Conservation (phyloP, 2,329 filamentous ascomycete genomes). For the Aspergillus chevalieri region DNA sequence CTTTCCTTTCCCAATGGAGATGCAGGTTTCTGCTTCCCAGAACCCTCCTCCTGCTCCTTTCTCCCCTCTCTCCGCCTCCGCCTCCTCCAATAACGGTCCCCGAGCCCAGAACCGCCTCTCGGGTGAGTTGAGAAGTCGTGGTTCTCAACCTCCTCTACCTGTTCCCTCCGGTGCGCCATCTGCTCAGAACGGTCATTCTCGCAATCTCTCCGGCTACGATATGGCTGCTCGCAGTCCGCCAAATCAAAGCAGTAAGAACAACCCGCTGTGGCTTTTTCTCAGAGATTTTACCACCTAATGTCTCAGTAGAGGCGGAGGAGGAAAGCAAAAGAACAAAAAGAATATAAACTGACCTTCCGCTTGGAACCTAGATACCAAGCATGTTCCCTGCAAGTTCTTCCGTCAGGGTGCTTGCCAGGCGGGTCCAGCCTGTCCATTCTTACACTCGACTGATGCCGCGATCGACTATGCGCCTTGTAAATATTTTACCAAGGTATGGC, state of each 20-base stretch:
- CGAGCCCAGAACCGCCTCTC: constrained; percentile 23
- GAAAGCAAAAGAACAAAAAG: not conserved
- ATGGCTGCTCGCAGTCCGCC: constrained; percentile 43
- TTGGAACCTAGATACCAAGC: constrained; percentile 67
- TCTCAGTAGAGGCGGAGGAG: not conserved
- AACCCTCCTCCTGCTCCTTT: constrained; percentile 9
- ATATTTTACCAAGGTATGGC: constrained; percentile 87
- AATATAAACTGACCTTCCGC: not conserved
- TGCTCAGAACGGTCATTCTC: constrained; percentile 37
- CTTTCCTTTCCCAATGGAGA: constrained; percentile 6
- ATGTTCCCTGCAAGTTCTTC: constrained; percentile 99
- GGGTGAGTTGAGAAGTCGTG: constrained; percentile 36
- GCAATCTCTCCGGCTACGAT: constrained; percentile 38
- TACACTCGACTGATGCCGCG: constrained; percentile 80
- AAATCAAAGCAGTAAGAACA: constrained; percentile 39
- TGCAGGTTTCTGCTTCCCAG: constrained; percentile 19
- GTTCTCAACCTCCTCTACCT: constrained; percentile 25
- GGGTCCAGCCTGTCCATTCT: constrained; percentile 91
- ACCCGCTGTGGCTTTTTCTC: not conserved
- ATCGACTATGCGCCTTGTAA: constrained; percentile 88
- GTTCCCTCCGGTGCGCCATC: constrained; percentile 28
- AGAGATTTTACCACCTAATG: not conserved
- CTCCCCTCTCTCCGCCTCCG: constrained; percentile 13
- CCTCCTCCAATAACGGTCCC: constrained; percentile 7
- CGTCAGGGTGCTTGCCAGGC: constrained; percentile 93